Evolutionary conservation across 1,139 yeast species (phyloP).

Genomic region (Kluyveromyces sp.): DNA sequence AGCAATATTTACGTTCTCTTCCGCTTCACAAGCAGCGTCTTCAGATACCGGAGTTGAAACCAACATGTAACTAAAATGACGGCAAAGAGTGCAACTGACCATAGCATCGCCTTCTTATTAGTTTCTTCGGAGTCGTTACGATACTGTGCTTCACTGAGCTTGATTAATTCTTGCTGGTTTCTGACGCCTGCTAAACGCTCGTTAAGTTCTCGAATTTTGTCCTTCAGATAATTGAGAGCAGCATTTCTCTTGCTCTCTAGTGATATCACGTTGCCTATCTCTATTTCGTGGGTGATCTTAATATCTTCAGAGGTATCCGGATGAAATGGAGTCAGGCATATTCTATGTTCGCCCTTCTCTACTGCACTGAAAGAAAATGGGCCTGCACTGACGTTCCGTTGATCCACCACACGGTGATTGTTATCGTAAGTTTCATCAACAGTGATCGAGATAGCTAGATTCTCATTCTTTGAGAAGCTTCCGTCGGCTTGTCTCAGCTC

Average conservation of each 20-base stretch:
- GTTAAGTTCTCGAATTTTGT: slow-evolving; percentile 39
- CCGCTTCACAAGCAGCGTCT: slow-evolving; percentile 55
- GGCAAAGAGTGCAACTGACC: slow-evolving; percentile 48
- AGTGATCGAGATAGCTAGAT: slow-evolving; percentile 36
- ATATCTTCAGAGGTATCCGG: slow-evolving; percentile 37
- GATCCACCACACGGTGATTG: slow-evolving; percentile 51
- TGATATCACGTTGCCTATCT: slow-evolving; percentile 41
- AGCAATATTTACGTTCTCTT: slow-evolving; percentile 39
- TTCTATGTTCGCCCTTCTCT: slow-evolving; percentile 55
- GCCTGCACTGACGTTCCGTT: slow-evolving; percentile 44
- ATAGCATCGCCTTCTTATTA: slow-evolving; percentile 44
- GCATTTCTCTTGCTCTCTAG: slow-evolving; percentile 43
- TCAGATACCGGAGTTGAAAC: slow-evolving; percentile 56
- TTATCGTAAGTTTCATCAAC: slow-evolving; percentile 53
- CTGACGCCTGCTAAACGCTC: slow-evolving; percentile 44
- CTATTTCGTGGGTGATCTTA: slow-evolving; percentile 43
- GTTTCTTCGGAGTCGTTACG: slow-evolving; percentile 50
- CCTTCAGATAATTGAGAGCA: slow-evolving; percentile 37
- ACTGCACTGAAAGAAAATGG: slow-evolving; percentile 57
- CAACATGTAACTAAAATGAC: slow-evolving; percentile 45
- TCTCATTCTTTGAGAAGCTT: slow-evolving; percentile 34
- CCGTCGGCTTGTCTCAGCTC: slow-evolving; percentile 31
- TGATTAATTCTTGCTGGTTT: slow-evolving; percentile 46
- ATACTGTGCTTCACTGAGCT: slow-evolving; percentile 47
- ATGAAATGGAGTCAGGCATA: slow-evolving; percentile 51